These are phyloP conservation scores for Neckera pumila DNA, from an alignment of 225 moss, liverwort and hornwort genomes.

Conservation along the genomic window DNA sequence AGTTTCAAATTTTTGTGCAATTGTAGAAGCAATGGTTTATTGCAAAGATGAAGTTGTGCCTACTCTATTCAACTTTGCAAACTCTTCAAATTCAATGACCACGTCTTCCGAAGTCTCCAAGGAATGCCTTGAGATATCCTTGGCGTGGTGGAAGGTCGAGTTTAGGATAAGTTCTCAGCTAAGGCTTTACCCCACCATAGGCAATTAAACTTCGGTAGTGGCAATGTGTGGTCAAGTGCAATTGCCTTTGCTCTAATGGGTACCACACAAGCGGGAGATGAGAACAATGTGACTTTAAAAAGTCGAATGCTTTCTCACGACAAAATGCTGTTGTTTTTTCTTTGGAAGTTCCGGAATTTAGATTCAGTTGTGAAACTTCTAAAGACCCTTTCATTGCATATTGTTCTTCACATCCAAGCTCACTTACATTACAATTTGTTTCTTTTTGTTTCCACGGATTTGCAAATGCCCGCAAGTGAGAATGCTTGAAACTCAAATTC, in stretches of 20 bases:
- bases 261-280: accelerated
- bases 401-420: neutral
- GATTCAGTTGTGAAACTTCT: neutral
- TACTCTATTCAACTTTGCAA: neutral
- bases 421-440: neutral
- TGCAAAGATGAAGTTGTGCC: neutral
- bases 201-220: neutral
- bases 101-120: accelerated
- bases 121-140: neutral
- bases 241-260: accelerated
- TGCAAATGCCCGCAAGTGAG: accelerated
- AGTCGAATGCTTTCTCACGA: accelerated
- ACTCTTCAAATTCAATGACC: neutral
- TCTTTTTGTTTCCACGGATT: neutral
- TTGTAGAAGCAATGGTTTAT: neutral
- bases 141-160: accelerated
- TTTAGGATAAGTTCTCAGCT: neutral
- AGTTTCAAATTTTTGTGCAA: neutral
- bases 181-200: neutral
- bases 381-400: accelerated
- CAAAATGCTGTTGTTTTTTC: accelerated
- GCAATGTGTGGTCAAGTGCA: too few species aligned
- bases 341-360: accelerated
- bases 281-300: neutral
- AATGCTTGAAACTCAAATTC: neutral